Evolutionary conservation across 495 filamentous ascomycete species (phyloP), one percentile per base, ranked within the genome.

Genomic region (Neohortaea acidophila): DNA sequence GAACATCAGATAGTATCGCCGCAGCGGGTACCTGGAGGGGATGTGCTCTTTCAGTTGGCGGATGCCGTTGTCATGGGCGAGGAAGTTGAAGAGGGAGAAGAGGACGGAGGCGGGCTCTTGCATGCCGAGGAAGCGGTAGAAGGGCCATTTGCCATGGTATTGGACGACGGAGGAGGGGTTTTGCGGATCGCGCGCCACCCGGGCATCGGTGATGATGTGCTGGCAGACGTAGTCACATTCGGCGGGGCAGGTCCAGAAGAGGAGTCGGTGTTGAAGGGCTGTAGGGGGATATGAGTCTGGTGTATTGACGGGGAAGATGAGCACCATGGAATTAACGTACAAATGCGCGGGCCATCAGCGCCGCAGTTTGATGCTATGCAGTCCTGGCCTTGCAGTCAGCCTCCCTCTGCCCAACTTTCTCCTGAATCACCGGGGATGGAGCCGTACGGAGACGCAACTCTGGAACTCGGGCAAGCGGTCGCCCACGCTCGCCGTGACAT

Each of bases 121-220:
- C 63, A 94, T 76, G 51, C 89, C 89, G 13, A 92, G 59, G 43
- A 94, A 66, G 43, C 89, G 77, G 46, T 71, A 65, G 66, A 97
- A 97, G 21, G 89, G 89, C 89, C 89, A 97, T 72, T 97, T 97
- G n/a, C 91, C 89, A 65, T 97, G 86, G 66, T 81, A 97, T 63
- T 97, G 89, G 26, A 86, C 75, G 20, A 93, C 56, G 2, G 81
- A 71, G 21, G 69, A 63, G 27, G 69, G 57, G 59, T 72, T 69
- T 11, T 74, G 73, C 21, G 72, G 71, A 32, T 74, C 67, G 49
- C 71, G 67, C 25, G 70, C 64, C 34, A 82, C 58, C 41, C 89
- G 83, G 17, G 56, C 60, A 41, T 80, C 60, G 37, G 89, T 96
- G 36, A 89, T 67, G 58, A 94, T 80, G 66, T 93, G 89, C 57